Evolutionary conservation across 1,284 basidiomycete genomes (phyloP), one percentile per base, ranked within the genome.

Genomic region (Chalciporus piperatoides): DNA sequence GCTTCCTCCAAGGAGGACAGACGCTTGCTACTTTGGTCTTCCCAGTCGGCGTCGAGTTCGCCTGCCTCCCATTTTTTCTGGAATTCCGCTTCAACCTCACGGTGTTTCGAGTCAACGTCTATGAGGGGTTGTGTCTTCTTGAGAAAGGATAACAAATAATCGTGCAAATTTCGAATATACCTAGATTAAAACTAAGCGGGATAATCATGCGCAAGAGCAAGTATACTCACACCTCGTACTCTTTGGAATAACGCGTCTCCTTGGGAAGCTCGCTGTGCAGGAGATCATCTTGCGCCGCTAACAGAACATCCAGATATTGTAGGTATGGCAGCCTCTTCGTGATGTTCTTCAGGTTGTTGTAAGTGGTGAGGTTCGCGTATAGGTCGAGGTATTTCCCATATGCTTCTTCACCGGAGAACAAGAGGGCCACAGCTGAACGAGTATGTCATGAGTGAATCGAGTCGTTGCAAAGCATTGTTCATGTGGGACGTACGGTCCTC

Each of bases 311-410:
- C 53, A 99, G 81, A 68, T 96, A 99, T 64, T 92, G 91, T 41
- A 98, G 77, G 68, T 98, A 97, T 27, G 86, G 84, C 39, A 94
- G 73, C 49, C 84, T 82, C 67, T 86, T 89, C 51, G 82, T 80
- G 46, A 92, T 79, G 56, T 83, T 78, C 72, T 90, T 92, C 57
- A 97, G 69, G 70, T 99, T 99, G 73, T 86, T 86, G 72, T 91
- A 99, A 41, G 86, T 76, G 41, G 87, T 83, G 64, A 98, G 96
- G 53, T 91, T 85, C 45, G 85, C 74, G 68, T 98, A 92, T 52
- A 99, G 69, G 70, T 99, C 97, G 54, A 99, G 79, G 68, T 96
- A 97, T 69, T 91, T 89, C 42, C 97, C 97, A 56, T 94, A 92
- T 32, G 81, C 81, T 68, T 99, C 97, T 73, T 99, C 96, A 36